These are phyloP conservation scores for Neoascochyta sp. DNA, from an alignment of 2,329 filamentous ascomycete species.

Conservation along the genomic window DNA sequence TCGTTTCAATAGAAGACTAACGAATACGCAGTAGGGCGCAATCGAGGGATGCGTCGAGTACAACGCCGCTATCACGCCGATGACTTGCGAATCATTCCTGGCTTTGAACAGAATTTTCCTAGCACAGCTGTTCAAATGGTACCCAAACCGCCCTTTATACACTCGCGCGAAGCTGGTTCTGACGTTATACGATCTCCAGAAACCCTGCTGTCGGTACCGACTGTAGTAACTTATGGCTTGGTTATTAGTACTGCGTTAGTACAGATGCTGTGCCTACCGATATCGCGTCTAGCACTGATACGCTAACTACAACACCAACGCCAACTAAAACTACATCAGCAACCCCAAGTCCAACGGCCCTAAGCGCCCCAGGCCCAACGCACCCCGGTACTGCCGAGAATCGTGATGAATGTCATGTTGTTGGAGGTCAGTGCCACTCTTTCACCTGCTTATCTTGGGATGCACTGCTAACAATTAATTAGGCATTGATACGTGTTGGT, in stretches of 20 bases:
- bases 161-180: slow-evolving; percentile 1
- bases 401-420: slow-evolving; percentile 9
- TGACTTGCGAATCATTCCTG: slow-evolving; percentile 8
- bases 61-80: slow-evolving; percentile 5
- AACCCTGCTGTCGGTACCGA: slow-evolving; percentile 4
- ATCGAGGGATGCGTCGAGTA: slow-evolving; percentile 8
- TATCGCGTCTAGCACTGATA: slow-evolving; percentile 6
- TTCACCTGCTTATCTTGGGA: slow-evolving; percentile 6
- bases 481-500: slow-evolving; percentile 6
- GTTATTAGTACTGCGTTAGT: slow-evolving; percentile 6
- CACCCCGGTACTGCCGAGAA: slow-evolving; percentile 4
- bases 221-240: slow-evolving; percentile 7
- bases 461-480: slow-evolving; percentile 7
- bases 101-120: slow-evolving; percentile 4
- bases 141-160: slow-evolving; percentile 4
- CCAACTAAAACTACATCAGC: slow-evolving; percentile 9
- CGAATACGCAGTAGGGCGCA: slow-evolving; percentile 5
- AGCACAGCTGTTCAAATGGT: slow-evolving; percentile 6
- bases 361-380: slow-evolving; percentile 5
- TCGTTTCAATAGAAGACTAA: slow-evolving; percentile 5
- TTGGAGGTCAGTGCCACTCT: slow-evolving; percentile 6
- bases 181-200: slow-evolving; percentile 4
- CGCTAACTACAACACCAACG: slow-evolving; percentile 7
- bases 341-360: slow-evolving; percentile 6
- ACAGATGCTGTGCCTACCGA: slow-evolving; percentile 8